Evolutionary conservation across 2,329 filamentous ascomycete genomes (phyloP).

Genomic region (Arthrocladium fulminans): DNA sequence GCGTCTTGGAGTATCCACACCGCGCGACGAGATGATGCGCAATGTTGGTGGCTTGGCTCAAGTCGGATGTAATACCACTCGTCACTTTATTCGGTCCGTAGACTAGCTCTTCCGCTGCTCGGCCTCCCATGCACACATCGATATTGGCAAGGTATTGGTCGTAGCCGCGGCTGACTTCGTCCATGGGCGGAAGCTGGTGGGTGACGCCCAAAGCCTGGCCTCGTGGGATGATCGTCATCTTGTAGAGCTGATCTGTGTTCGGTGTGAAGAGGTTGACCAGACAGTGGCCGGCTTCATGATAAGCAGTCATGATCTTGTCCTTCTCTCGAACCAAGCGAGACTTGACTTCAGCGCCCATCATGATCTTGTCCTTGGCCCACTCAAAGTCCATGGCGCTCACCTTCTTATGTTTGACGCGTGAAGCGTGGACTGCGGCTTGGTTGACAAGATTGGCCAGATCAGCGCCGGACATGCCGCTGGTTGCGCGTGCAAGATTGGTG

Average conservation of each 20-base stretch:
- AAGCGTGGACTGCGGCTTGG: constrained; percentile 90
- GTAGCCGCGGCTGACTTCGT: constrained; percentile 75
- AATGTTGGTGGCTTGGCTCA: constrained; percentile 68
- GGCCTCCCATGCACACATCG: constrained; percentile 73
- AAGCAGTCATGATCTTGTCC: constrained; percentile 84
- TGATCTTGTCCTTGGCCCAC: constrained; percentile 96
- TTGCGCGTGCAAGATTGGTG: constrained; percentile 73
- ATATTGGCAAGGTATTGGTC: constrained; percentile 73
- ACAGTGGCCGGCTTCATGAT: constrained; percentile 92
- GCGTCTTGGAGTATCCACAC: constrained; percentile 76
- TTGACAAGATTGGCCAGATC: constrained; percentile 96
- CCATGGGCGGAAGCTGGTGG: constrained; percentile 73
- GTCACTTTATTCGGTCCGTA: constrained; percentile 89
- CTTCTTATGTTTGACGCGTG: constrained; percentile 66
- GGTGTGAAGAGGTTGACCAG: constrained; percentile 78
- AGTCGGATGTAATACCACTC: constrained; percentile 75
- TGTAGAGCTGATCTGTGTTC: constrained; percentile 73
- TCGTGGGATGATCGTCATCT: constrained; percentile 91
- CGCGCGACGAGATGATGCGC: constrained; percentile 83
- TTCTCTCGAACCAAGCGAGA: constrained; percentile 85
- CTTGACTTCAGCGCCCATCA: constrained; percentile 89
- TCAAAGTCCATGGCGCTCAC: constrained; percentile 77
- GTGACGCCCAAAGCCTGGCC: constrained; percentile 81
- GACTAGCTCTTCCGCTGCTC: constrained; percentile 80
- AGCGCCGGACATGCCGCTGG: constrained; percentile 85